Evolutionary conservation across 495 filamentous ascomycete species (phyloP).

Genomic region (Chaetomidium leptoderma): DNA sequence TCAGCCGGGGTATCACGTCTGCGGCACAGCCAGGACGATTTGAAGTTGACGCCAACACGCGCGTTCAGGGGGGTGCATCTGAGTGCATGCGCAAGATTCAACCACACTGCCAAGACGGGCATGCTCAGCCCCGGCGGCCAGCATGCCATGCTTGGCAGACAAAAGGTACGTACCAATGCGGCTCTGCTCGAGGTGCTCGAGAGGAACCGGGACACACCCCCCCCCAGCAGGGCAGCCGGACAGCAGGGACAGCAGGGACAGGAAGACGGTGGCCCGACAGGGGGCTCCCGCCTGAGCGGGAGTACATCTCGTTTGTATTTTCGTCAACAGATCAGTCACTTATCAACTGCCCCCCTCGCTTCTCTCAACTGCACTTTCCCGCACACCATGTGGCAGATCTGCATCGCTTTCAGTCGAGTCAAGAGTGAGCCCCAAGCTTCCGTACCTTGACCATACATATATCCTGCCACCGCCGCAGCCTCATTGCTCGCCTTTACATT

Average conservation of each 20-base stretch:
- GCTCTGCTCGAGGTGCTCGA: conserved; percentile 8
- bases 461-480: conserved; percentile 8
- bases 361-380: not conserved
- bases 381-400: conserved; percentile 10
- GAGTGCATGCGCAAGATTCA: not conserved
- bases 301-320: not conserved
- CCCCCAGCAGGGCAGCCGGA: too few relatives aligned
- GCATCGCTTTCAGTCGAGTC: not conserved
- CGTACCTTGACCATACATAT: conserved; percentile 8
- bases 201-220: too few relatives aligned
- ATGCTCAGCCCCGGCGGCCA: conserved; percentile 5
- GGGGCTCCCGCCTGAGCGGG: not conserved
- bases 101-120: not conserved
- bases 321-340: not conserved
- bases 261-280: not conserved
- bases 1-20: not conserved
- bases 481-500: not conserved
- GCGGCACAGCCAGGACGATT: conserved; percentile 4
- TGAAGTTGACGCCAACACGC: not conserved
- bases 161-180: not conserved
- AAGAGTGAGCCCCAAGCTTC: not conserved
- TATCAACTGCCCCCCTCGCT: not conserved
- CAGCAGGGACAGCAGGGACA: not conserved
- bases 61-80: not conserved
- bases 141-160: not conserved